Percentiles rank a stretch among this genome's conserved stretches.
phyloP scores from a whole-genome alignment of 2,329 filamentous ascomycete species.

The Neonectria faginata region DNA sequence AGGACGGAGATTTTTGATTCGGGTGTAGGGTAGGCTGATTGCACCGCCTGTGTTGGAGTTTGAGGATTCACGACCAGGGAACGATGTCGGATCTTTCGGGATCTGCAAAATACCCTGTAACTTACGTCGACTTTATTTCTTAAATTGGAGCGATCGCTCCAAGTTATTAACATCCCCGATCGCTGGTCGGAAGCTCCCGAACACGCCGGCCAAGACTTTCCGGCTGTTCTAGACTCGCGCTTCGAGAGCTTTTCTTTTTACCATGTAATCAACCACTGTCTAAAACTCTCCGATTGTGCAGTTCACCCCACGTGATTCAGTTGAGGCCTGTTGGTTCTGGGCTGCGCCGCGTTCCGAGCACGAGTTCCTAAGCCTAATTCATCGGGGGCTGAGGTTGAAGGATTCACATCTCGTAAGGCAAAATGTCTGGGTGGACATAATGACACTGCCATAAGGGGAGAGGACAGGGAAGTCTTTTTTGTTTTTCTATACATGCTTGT shows the following conservation, averaged over 20 bases:
- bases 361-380: background rate
- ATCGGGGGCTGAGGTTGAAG: slow-evolving; percentile 1
- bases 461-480: background rate
- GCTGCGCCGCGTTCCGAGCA: background rate
- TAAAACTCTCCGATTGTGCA: background rate
- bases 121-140: background rate
- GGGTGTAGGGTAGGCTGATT: slow-evolving; percentile 4
- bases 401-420: background rate
- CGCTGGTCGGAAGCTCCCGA: background rate
- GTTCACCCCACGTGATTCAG: background rate
- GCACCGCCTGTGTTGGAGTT: background rate
- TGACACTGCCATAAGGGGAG: background rate
- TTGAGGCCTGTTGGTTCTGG: background rate
- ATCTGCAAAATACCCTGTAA: background rate
- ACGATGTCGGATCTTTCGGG: background rate
- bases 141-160: background rate
- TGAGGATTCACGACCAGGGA: background rate
- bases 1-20: background rate
- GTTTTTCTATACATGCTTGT: background rate
- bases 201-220: background rate
- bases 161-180: background rate
- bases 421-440: background rate
- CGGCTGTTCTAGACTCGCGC: slow-evolving; percentile 1
- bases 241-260: background rate
- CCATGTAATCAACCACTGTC: background rate